Percentiles rank a stretch among this genome's conserved stretches.
These are phyloP conservation scores for Rhododendron kiyosumense DNA, from an alignment of 148 eudicot species.

Conservation along the genomic window DNA sequence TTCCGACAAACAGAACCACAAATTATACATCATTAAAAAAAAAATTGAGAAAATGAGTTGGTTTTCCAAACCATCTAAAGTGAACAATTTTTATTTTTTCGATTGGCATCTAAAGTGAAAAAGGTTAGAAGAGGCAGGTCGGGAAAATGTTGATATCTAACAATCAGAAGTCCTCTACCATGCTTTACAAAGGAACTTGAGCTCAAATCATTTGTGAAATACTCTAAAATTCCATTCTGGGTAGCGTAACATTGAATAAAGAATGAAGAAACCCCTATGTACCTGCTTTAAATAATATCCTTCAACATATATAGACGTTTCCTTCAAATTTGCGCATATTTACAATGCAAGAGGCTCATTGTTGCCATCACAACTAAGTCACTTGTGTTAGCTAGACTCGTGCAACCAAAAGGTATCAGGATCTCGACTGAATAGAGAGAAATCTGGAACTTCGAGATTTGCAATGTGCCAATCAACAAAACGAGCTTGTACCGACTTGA, in stretches of 20 bases:
- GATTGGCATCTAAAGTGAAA: background rate
- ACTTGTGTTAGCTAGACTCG: slow-evolving; percentile 29
- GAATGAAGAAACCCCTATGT: background rate
- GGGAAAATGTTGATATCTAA: background rate
- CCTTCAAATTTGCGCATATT: slow-evolving; percentile 8
- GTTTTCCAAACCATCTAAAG: too few species aligned
- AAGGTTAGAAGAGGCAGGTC: background rate
- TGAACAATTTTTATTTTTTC: background rate
- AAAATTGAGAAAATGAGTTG: too few species aligned
- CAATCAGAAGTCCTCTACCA: background rate
- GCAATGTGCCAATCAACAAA: slow-evolving; percentile 86
- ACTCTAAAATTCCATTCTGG: background rate
- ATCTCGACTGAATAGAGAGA: slow-evolving; percentile 60
- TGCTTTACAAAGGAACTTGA: background rate
- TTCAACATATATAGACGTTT: slow-evolving; percentile 6
- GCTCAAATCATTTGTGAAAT: background rate
- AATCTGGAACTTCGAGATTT: slow-evolving; percentile 68
- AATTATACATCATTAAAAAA: too few species aligned
- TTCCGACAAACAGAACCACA: background rate
- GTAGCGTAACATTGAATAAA: background rate
- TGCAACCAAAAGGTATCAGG: slow-evolving; percentile 75
- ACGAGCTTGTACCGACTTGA: slow-evolving; percentile 72
- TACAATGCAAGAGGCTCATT: background rate
- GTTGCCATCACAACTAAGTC: background rate
- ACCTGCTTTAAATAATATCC: background rate